Evolutionary conservation across 345 rosid species (phyloP).

Genomic region (Hibiscus syriacus): DNA sequence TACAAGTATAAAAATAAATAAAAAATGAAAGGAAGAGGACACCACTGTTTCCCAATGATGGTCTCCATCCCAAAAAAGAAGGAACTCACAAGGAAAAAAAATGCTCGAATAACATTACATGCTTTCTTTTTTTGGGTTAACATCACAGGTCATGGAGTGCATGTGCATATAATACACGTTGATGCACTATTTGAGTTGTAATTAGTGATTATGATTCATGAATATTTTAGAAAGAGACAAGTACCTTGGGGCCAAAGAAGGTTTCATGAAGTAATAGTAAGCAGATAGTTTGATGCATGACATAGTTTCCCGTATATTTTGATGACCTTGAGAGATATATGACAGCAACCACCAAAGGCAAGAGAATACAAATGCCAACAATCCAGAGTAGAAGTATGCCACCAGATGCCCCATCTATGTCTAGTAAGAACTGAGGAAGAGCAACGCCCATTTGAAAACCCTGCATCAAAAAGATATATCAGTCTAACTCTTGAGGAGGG

Average conservation of each 20-base stretch:
- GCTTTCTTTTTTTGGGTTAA: not conserved
- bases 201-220: not conserved
- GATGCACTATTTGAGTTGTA: not conserved
- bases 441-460: no score
- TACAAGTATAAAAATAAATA: not conserved
- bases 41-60: not conserved
- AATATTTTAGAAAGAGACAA: constrained; percentile 3
- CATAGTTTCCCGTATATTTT: no score
- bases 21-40: not conserved
- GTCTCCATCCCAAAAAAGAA: not conserved
- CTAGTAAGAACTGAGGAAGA: no score
- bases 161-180: not conserved
- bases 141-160: not conserved
- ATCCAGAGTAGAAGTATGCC: no score
- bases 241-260: constrained; percentile 97
- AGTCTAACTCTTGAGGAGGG: constrained; percentile 2
- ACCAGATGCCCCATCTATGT: no score
- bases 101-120: not conserved
- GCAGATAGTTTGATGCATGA: no score
- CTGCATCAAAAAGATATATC: constrained; percentile 11
- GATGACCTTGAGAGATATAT: no score
- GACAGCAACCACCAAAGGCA: no score
- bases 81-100: not conserved
- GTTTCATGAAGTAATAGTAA: no score
- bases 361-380: no score